Base-by-base conservation (phyloP, 1,284 basidiomycete species). In the Meira nashicola region DNA sequence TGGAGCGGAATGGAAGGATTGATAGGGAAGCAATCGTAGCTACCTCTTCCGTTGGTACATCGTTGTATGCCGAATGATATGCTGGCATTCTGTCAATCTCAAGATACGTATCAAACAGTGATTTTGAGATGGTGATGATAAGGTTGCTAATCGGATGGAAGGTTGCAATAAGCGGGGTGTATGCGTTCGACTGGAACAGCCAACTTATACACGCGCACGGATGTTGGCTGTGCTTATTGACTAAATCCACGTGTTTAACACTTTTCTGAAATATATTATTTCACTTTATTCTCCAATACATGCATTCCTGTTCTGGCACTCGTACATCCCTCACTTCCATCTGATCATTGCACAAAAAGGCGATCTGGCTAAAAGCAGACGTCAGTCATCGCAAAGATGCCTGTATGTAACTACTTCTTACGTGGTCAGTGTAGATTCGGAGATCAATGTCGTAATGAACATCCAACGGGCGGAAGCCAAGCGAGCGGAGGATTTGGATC, bases 21-120 rank as follows among this genome's bases (percentile, higher is more conserved):
- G 88, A 84, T 80, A 93, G 86, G 80, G 95, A 96, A 59, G 94
- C 95, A 62, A 93, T 87, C 73, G 87, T 86, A 59, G 89, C 84
- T 41, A 86, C 84, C 76, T 92, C 88, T n/a, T 54, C 57, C 12
- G 51, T 19, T 21, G 85, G 83, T 55, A 88, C 85, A 66, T 95
- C 90, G 80, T 97, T 97, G 80, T 93, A 87, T 1, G 89, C 83
- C 3, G 94, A 97, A 80, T 99, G 95, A 77, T 99, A 99, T 25
- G 74, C 72, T 59, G 71, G 62, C 60, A 60, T 60, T 10, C 28
- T 56, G 39, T 21, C 49, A n/a, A n/a, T 37, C 7, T 17, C 3
- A 33, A 33, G 28, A 33, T 33, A n/a, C n/a, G 28, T 33, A 8
- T 33, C 8, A 8, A 33, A 33, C 8, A 4, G 28, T 33, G 8